Base-by-base conservation (phyloP, 108 stramenopile species). In the Cyclotella atomus region DNA sequence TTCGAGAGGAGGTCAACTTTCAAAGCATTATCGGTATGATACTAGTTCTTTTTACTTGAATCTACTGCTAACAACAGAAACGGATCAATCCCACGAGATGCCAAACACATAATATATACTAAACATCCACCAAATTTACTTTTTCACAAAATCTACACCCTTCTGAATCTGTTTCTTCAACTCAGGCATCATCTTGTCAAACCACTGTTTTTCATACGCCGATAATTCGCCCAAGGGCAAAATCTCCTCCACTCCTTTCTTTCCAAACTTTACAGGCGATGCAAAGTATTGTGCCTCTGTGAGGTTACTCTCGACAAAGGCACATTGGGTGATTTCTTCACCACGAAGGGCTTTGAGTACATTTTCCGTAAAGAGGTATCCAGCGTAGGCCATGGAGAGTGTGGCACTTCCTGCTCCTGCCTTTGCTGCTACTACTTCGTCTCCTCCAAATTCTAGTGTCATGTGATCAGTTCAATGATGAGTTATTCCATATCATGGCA, bases 401-500 rank as follows among this genome's bases (percentile, higher is more conserved):
- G 99, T 99, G 59, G 99, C 99, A 68, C 85, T 87, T 63, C 93
- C 99, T 7, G 99, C 96, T 52, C 99, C 99, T 20, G 98, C 99
- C 92, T 99, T 99, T 72, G 99, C 99, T 86, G 98, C 87, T 34
- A 99, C 99, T 44, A 99, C 99, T 83, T 99, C 99, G 73, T 99
- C 99, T 20, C 99, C 99, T 38, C 99, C 99, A 71, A 99, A 99
- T 81, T 97, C 77, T 78, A n/a, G 52, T 46, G 38, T 41, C n/a
- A n/a, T n/a, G n/a, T n/a, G n/a, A n/a, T n/a, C n/a, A n/a, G n/a
- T n/a, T n/a, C n/a, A n/a, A n/a, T 64, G 24, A 32, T 35, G 21
- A 47, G 20, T 21, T 16, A 36, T 74, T 66, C 32, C 34, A 20
- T 0, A 35, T 5, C 19, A 68, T 7, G 43, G 15, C 16, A 68